phyloP scores from a whole-genome alignment of 768 basidiomycete genomes.

The Coprinellus aureogranulatus region DNA sequence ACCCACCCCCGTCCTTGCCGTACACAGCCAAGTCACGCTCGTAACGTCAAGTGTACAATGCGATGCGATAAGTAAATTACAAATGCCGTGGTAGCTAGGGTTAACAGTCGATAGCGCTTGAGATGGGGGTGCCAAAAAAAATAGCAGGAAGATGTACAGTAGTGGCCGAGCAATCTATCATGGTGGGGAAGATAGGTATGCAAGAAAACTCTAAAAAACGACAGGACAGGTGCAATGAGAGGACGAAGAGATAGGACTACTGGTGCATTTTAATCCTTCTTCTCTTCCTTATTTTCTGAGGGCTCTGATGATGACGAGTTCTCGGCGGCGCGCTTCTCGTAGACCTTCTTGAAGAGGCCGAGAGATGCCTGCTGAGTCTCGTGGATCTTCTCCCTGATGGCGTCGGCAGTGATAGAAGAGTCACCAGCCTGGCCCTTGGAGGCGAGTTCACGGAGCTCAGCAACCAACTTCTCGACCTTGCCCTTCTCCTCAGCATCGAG shows the following conservation, averaged over 20 bases:
- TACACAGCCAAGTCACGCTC: no score
- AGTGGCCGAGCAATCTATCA: slow-evolving; percentile 21
- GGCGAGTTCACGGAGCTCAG: slow-evolving; percentile 85
- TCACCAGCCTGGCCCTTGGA: slow-evolving; percentile 89
- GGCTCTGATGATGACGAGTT: slow-evolving; percentile 43
- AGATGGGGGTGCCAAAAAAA: slow-evolving; percentile 20
- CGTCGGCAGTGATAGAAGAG: slow-evolving; percentile 73
- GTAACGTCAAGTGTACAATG: background rate
- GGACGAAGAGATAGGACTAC: slow-evolving; percentile 11
- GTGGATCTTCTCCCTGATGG: slow-evolving; percentile 88
- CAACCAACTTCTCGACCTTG: slow-evolving; percentile 84
- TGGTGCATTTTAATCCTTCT: slow-evolving; percentile 77
- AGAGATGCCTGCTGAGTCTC: slow-evolving; percentile 95
- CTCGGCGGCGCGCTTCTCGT: slow-evolving; percentile 87
- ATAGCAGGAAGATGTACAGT: slow-evolving; percentile 18
- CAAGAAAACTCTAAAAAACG: slow-evolving; percentile 7
- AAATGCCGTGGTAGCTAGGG: slow-evolving; percentile 6
- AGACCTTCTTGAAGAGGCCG: slow-evolving; percentile 96
- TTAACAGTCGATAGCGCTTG: slow-evolving; percentile 14
- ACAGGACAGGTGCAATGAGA: slow-evolving; percentile 11
- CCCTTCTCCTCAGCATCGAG: slow-evolving; percentile 90
- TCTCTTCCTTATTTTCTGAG: slow-evolving; percentile 64
- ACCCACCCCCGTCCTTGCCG: no score
- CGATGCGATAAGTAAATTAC: slow-evolving; percentile 8
- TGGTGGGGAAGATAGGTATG: slow-evolving; percentile 17